Evolutionary conservation across 345 rosid genomes (phyloP), one percentile per base, ranked within the genome.

Genomic region (Acer campestre): DNA sequence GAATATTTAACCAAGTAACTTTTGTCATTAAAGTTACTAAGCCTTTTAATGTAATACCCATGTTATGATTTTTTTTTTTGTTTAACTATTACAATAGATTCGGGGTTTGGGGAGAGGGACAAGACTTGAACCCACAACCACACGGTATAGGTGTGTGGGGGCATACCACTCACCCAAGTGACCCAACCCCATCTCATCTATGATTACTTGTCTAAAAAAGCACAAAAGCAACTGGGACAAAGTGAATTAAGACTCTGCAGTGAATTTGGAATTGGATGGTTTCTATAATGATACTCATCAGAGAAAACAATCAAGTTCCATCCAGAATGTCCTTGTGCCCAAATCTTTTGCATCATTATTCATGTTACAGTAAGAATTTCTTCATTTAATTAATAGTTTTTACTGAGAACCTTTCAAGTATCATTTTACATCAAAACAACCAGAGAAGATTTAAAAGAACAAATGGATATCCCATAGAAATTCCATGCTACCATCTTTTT

Each of bases 201-300:
- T 35, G 38, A 35, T 35, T 35, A 4, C 38, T 35, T 35, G 6
- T 35, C 38, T 35, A 35, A 35, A 35, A 44, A 23, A 46, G 56
- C 56, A 61, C 20, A 61, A n/a, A 10, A 46, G 58, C 68, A 44
- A 74, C 20, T 53, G 16, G 74, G 62, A 20, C 66, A 61, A n/a
- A 10, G 35, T 35, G 31, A 40, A 38, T 72, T 38, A 40, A 16
- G 76, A 66, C 14, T 14, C 68, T 18, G 9, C 58, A 38, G 46
- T 62, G 58, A 17, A 61, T 73, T 44, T 73, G 66, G 25, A 61
- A 46, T 6, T 8, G 22, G 6, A 53, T 10, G 27, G 29, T 16
- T 23, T 40, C 11, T 42, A 61, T 14, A 1, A 27, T 56, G 22
- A 56, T n/a, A 71, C 17, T 71, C 27, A 8, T n/a, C n/a, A n/a